phyloP scores from a whole-genome alignment of 352 stramenopile genomes.

The Phytophthora capsici region DNA sequence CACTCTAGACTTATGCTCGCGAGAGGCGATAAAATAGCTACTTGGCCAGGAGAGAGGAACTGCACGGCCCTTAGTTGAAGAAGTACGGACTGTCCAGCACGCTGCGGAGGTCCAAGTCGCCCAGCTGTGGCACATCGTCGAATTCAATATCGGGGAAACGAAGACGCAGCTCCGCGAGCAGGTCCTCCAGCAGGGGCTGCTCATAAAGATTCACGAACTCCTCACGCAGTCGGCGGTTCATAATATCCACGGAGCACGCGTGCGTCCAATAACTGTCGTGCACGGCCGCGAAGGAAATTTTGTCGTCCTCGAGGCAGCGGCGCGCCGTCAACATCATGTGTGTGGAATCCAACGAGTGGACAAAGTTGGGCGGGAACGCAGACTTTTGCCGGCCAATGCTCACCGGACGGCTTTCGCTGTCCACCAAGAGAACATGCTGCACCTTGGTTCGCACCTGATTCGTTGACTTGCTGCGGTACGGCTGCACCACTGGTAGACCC shows the following conservation, averaged over 20 bases:
- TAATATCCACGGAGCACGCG: constrained; percentile 93
- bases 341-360: constrained; percentile 99
- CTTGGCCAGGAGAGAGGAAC: constrained; percentile 4
- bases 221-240: constrained; percentile 93
- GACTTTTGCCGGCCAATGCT: constrained; percentile 91
- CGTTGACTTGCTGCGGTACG: constrained; percentile 92
- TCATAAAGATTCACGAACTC: constrained; percentile 99
- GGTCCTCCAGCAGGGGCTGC: constrained; percentile 95
- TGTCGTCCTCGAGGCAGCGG: constrained; percentile 92
- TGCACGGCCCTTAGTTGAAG: constrained; percentile 93
- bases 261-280: constrained; percentile 99
- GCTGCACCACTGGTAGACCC: constrained; percentile 98
- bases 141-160: constrained; percentile 97
- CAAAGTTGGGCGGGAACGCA: constrained; percentile 99
- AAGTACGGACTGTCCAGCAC: constrained; percentile 98
- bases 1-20: constrained; percentile 36
- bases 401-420: constrained; percentile 65
- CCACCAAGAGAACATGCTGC: constrained; percentile 90
- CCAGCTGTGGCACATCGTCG: constrained; percentile 92
- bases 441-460: constrained; percentile 86
- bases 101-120: constrained; percentile 94
- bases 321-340: constrained; percentile 99
- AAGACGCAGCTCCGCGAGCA: constrained; percentile 92
- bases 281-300: constrained; percentile 96
- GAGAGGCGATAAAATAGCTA: constrained; percentile 41